phyloP scores from a whole-genome alignment of 2,329 filamentous ascomycete genomes.

The Arthroderma sp. region DNA sequence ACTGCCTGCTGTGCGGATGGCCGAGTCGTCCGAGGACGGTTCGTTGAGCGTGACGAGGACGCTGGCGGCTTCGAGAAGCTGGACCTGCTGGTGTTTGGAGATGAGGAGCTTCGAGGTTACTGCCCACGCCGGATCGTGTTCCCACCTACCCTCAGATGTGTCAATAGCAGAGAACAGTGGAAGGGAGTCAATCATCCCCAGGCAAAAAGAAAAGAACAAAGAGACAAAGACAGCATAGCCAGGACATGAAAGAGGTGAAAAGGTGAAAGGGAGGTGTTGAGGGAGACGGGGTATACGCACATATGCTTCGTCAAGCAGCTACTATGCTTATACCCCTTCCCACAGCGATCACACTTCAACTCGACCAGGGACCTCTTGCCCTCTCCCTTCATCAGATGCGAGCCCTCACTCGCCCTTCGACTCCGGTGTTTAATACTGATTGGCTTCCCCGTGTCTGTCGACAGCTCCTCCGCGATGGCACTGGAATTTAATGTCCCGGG shows the following conservation, averaged over 20 bases:
- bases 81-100: slow-evolving; percentile 98
- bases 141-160: slow-evolving; percentile 61
- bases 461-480: slow-evolving; percentile 36
- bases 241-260: too few relatives aligned
- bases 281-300: slow-evolving; percentile 57
- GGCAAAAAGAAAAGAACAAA: slow-evolving; percentile 5
- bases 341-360: slow-evolving; percentile 92
- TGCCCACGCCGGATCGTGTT: slow-evolving; percentile 97
- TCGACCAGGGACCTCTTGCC: slow-evolving; percentile 69
- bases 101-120: slow-evolving; percentile 95
- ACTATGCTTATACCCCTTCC: slow-evolving; percentile 99
- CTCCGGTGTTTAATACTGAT: slow-evolving; percentile 43
- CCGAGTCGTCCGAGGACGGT: slow-evolving; percentile 51
- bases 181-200: neutral
- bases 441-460: slow-evolving; percentile 33
- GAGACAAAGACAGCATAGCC: too few relatives aligned
- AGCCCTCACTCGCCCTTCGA: slow-evolving; percentile 69
- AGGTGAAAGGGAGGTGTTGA: slow-evolving; percentile 17
- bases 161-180: slow-evolving; percentile 15
- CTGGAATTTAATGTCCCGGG: slow-evolving; percentile 26
- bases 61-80: slow-evolving; percentile 91
- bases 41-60: slow-evolving; percentile 87
- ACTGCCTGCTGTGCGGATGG: slow-evolving; percentile 47
- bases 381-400: slow-evolving; percentile 67
- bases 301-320: slow-evolving; percentile 99